Evolutionary conservation across 108 stramenopile genomes (phyloP), one percentile per base, ranked within the genome.

Genomic region (Pseudonitzschia multistriata): DNA sequence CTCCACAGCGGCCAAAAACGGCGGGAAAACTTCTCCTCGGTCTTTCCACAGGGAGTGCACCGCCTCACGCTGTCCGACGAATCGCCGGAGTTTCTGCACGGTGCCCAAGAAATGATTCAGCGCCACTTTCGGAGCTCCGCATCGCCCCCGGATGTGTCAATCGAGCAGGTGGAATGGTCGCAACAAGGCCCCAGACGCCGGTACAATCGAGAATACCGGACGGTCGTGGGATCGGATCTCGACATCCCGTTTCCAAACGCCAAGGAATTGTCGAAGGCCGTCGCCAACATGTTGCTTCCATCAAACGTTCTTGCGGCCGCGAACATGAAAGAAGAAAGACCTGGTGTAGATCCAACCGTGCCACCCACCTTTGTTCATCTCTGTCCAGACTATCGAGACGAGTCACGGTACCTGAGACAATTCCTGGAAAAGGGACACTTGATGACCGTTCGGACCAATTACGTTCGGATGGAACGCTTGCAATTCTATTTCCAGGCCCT

Each of bases 201-300:
- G 61, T 56, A 67, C 45, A 47, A 70, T 7, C 67, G 22, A 14
- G 37, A 66, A 24, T 78, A 71, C 55, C 59, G 66, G 13, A 78
- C 73, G 25, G 70, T 82, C 39, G 29, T 83, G 8, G 78, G 79
- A 15, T 70, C 67, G 13, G 82, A 83, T 49, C 29, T 82, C 36
- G 76, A 74, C 62, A 82, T 69, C 39, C 72, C 80, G 0, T 83
- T 67, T 59, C 79, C 85, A 14, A 61, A 66, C 47, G 63, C 82
- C 14, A 72, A 69, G 48, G 67, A 76, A 57, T 49, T 83, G 62
- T 70, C 82, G 1, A 70, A 78, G 14, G 47, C 72, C 29, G 71
- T 75, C 13, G 82, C 82, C 34, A 50, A 79, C 60, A 21, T 21
- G 22, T 49, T 83, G 29, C 37, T 71, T 33, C 74, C 82, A 3